A percentile compares a stretch with the other conserved stretches of the same genome.
These are phyloP conservation scores for Corymbia calophylla DNA, from an alignment of 441 rosid species.

Conservation along the genomic window DNA sequence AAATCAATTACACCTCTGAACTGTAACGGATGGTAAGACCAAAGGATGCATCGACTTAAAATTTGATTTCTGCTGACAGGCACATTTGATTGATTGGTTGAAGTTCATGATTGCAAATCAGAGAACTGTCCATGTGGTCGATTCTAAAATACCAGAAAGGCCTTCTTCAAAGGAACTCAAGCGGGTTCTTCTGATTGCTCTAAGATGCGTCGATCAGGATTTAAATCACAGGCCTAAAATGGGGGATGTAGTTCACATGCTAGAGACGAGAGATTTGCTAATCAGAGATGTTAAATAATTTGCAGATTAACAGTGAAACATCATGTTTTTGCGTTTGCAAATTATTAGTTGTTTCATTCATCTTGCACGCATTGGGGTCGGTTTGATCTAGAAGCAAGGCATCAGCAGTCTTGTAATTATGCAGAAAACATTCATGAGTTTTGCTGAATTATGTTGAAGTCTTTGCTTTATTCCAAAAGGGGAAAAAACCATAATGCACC, in stretches of 20 bases:
- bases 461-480: not conserved
- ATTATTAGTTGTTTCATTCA: not conserved
- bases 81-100: constrained; percentile 55
- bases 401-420: not conserved
- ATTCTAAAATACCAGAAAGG: constrained; percentile 41
- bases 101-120: constrained; percentile 55
- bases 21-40: not conserved
- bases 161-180: constrained; percentile 57
- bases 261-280: constrained; percentile 54
- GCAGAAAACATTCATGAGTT: not conserved
- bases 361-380: not conserved
- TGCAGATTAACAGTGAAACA: not conserved
- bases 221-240: constrained; percentile 52
- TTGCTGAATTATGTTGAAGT: not conserved
- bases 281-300: constrained; percentile 19
- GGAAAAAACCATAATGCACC: not conserved
- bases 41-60: not conserved
- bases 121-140: constrained; percentile 36
- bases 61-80: constrained; percentile 16
- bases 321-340: not conserved
- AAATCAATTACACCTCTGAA: not conserved
- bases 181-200: constrained; percentile 50
- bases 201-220: constrained; percentile 62
- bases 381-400: not conserved
- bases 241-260: constrained; percentile 72